Evolutionary conservation across 1,284 basidiomycete species (phyloP).

Genomic region (Cryptococcus depauperatus): DNA sequence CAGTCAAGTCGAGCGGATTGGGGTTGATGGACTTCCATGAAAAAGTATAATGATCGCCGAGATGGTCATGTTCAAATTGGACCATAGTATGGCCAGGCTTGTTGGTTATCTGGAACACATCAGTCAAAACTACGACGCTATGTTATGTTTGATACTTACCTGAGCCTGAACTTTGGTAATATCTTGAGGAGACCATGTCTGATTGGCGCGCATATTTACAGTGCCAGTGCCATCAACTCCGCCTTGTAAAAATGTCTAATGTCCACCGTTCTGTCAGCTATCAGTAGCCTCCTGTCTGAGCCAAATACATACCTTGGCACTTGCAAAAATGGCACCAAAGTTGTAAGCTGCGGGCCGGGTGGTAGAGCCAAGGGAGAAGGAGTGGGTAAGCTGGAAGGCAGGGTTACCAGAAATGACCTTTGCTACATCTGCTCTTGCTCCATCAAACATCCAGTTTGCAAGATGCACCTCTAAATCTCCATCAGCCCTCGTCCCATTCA

Average conservation of each 20-base stretch:
- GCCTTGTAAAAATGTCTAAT: conserved; percentile 86
- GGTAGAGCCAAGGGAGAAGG: conserved; percentile 59
- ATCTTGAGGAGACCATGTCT: conserved; percentile 71
- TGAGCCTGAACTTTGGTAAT: conserved; percentile 86
- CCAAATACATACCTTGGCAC: conserved; percentile 60
- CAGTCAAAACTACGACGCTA: too few relatives aligned
- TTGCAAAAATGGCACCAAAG: conserved; percentile 90
- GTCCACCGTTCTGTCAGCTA: not conserved
- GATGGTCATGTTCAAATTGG: conserved; percentile 90
- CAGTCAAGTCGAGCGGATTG: conserved; percentile 76
- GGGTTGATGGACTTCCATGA: conserved; percentile 92
- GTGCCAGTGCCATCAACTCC: conserved; percentile 88
- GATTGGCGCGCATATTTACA: conserved; percentile 81
- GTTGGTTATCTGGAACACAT: conserved; percentile 32
- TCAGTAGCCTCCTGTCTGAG: not conserved
- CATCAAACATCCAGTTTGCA: conserved; percentile 94
- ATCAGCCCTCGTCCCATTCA: not conserved
- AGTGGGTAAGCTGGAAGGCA: conserved; percentile 96
- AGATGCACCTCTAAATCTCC: conserved; percentile 65
- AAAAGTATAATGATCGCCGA: conserved; percentile 77
- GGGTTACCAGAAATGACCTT: conserved; percentile 90
- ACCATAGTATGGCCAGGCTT: conserved; percentile 72
- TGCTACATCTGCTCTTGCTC: conserved; percentile 87
- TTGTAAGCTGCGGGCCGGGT: conserved; percentile 74
- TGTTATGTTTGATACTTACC: conserved; percentile 50